Base-by-base conservation (phyloP, 2,329 filamentous ascomycete species). In the Aspergillus pseudoglaucus region DNA sequence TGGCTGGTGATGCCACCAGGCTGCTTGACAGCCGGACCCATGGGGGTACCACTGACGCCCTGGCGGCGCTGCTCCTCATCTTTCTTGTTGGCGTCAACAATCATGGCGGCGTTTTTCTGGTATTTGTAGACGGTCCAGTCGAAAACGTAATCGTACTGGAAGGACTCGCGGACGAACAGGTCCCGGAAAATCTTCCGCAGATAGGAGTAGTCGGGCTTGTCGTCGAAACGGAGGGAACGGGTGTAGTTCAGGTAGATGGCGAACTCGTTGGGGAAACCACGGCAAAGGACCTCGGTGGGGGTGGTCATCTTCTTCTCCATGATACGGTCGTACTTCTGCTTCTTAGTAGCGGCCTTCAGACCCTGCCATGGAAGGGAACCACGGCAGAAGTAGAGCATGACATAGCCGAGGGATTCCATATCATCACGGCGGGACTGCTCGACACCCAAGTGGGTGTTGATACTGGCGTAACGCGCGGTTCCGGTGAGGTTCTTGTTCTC, bases 221-320 rank as follows among this genome's bases (percentile, higher is more conserved):
- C 93, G 69, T 98, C 93, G 75, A 98, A 98, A 62, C 93, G 90
- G 59, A 98, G 88, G 48, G 90, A 96, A 53, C 93, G 88, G 46
- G 91, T 97, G 80, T 98, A 97, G 85, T 97, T 97, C 55, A 98
- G 82, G 74, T 98, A 98, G 73, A 97, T 97, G 77, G 91, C 90
- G 63, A 98, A 98, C 76, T 98, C 93, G 73, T 97, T 96, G 62
- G 93, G 93, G 79, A 98, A 97, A 59, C 93, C 93, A 71, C 91
- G 90, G 84, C 93, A 98, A 44, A 98, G 88, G 43, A 96, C 90
- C 75, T 98, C 91, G 61, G 91, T 97, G 7, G 93, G 90, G 3
- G 93, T 98, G 12, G 93, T 98, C 93, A 97, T 97, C 88, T 98
- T 98, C 85, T 98, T 98, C 81, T 98, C 93, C 91, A 97, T 97